Base-by-base conservation (phyloP, 805 yeast species). In the Lipomyces japonicus region DNA sequence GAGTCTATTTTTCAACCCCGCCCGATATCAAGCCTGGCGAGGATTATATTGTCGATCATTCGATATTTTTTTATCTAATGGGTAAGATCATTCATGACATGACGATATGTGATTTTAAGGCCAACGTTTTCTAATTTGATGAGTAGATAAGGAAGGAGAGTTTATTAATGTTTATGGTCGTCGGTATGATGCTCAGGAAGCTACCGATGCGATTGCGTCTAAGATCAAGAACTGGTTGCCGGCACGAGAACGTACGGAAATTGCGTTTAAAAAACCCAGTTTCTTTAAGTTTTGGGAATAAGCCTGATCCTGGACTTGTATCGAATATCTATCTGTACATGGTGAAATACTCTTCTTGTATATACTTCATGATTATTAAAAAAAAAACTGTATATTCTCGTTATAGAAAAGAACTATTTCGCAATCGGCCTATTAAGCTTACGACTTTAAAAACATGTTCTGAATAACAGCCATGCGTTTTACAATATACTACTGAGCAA, bases 1-100 rank as follows among this genome's bases (percentile, higher is more conserved):
- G 98, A 59, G 98, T 93, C 12, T 93, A 93, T 69, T 93, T 93
- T 69, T 87, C 96, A n/a, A 93, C 98, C 1, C 98, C 98, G 2
- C 86, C 90, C 23, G 80, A 88, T 64, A 84, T 93, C 41, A 87
- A 89, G 66, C 93, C 95, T 0, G 97, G 97, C 18, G 95, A 93
- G 69, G 96, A 93, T 62, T 93, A 93, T 65, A 75, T 93, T 54
- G 98, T 93, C 28, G 98, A 93, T 66, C 98, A 93, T 69, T 91
- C 97, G 2, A 89, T 93, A 51, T 93, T 93, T 79, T 91, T 91
- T 71, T 93, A 93, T 65, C 73, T 93, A 62, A 91, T 93, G 97
- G 58, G 58, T 47, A 36, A 6, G 51, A 24, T 23, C 16, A 28
- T n/a, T 6, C 37, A 6, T 10, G 32, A 28, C 12, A 12, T 6